phyloP scores from a whole-genome alignment of 2,329 filamentous ascomycete species.

The Talaromyces verruculosus region DNA sequence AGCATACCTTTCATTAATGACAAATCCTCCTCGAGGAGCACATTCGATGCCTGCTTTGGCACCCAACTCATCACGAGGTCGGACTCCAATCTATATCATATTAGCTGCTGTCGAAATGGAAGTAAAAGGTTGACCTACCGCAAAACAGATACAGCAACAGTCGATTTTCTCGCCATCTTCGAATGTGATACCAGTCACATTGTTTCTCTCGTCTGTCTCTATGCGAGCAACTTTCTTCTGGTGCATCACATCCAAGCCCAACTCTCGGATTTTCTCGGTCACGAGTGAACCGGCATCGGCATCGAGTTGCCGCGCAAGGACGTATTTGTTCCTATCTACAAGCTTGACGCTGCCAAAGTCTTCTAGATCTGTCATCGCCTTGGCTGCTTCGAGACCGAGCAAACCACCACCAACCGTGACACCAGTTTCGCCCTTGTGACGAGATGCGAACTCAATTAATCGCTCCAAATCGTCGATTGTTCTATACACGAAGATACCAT shows the following conservation, averaged over 20 bases:
- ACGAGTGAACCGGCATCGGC: conserved; percentile 78
- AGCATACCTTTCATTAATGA: conserved; percentile 50
- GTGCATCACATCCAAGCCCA: conserved; percentile 79
- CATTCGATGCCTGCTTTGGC: conserved; percentile 68
- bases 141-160: conserved; percentile 83
- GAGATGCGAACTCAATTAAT: conserved; percentile 70
- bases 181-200: conserved; percentile 71
- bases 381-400: conserved; percentile 82
- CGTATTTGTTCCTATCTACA: conserved; percentile 80
- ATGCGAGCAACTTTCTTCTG: conserved; percentile 72
- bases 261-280: conserved; percentile 72
- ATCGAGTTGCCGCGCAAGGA: conserved; percentile 79
- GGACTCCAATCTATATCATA: conserved; percentile 66
- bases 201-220: conserved; percentile 64
- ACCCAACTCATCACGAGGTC: conserved; percentile 75
- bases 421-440: conserved; percentile 66
- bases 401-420: conserved; percentile 82
- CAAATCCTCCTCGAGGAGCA: conserved; percentile 68
- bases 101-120: not conserved
- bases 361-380: conserved; percentile 84
- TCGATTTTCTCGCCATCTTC: conserved; percentile 76
- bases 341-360: conserved; percentile 72
- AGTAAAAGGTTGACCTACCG: conserved; percentile 46
- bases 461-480: conserved; percentile 78
- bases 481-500: conserved; percentile 84